Conservation (phyloP, 2,329 filamentous ascomycete species). For the Bipolaris gigantea region DNA sequence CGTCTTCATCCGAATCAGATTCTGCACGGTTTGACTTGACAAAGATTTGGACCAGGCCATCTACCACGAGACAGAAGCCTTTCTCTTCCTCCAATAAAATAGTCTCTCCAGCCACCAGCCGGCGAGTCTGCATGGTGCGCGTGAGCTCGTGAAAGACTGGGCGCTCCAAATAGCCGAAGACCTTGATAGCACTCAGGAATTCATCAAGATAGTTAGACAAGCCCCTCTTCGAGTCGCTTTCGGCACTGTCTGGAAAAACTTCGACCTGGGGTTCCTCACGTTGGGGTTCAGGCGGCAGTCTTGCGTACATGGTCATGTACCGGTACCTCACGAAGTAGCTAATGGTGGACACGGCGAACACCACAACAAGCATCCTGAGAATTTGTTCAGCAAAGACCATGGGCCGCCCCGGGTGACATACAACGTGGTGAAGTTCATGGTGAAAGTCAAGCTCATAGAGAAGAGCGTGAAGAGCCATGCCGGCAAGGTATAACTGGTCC, state of each 20-base stretch:
- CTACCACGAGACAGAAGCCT: slow-evolving; percentile 95
- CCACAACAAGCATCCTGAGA: slow-evolving; percentile 62
- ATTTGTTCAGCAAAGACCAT: slow-evolving; percentile 29
- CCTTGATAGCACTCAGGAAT: slow-evolving; percentile 97
- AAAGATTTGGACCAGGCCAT: slow-evolving; percentile 95
- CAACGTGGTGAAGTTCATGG: slow-evolving; percentile 97
- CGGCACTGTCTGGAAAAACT: slow-evolving; percentile 89
- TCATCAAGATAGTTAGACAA: slow-evolving; percentile 97
- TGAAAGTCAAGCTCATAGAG: slow-evolving; percentile 92
- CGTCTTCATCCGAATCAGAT: slow-evolving; percentile 49
- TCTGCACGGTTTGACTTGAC: slow-evolving; percentile 75
- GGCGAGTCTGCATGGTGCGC: slow-evolving; percentile 95
- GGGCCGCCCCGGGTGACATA: slow-evolving; percentile 51
- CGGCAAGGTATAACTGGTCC: slow-evolving; percentile 82
- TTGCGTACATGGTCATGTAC: slow-evolving; percentile 95
- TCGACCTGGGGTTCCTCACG: slow-evolving; percentile 95
- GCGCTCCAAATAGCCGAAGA: slow-evolving; percentile 94
- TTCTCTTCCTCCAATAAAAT: slow-evolving; percentile 96
- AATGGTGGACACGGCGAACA: slow-evolving; percentile 76
- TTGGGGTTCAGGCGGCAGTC: slow-evolving; percentile 89
- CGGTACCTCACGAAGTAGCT: slow-evolving; percentile 96
- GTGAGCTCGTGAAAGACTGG: slow-evolving; percentile 98
- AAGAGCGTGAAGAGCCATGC: slow-evolving; percentile 87
- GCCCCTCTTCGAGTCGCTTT: slow-evolving; percentile 85
- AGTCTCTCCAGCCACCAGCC: slow-evolving; percentile 94